phyloP scores from a whole-genome alignment of 164 flowering plant genomes.

The Vitis vinifera region ASM3070453v1 NC_081813.1:233501-234000 shows the following conservation, averaged over 20 bases:
- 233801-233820: slow-evolving; percentile 9
- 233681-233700: slow-evolving; percentile 66
- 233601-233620: slow-evolving; percentile 22
- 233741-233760: slow-evolving; percentile 6
- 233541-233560: not conserved
- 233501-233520: not conserved
- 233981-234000: slow-evolving; percentile 93
- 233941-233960: slow-evolving; percentile 68
- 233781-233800: slow-evolving; percentile 38
- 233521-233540: slow-evolving; percentile 1
- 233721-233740: slow-evolving; percentile 22
- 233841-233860: slow-evolving; percentile 48
- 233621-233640: slow-evolving; percentile 57
- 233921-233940: slow-evolving; percentile 60
- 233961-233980: slow-evolving; percentile 79
- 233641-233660: slow-evolving; percentile 52
- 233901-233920: slow-evolving; percentile 69
- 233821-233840: slow-evolving; percentile 61
- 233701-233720: slow-evolving; percentile 70
- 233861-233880: slow-evolving; percentile 33
- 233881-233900: slow-evolving; percentile 68
- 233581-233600: not conserved
- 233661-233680: slow-evolving; percentile 58
- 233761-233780: slow-evolving; percentile 40
- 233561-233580: slow-evolving; percentile 7